phyloP scores from a whole-genome alignment of 1,284 basidiomycete genomes.

The Pseudozyma thailandica region DNA sequence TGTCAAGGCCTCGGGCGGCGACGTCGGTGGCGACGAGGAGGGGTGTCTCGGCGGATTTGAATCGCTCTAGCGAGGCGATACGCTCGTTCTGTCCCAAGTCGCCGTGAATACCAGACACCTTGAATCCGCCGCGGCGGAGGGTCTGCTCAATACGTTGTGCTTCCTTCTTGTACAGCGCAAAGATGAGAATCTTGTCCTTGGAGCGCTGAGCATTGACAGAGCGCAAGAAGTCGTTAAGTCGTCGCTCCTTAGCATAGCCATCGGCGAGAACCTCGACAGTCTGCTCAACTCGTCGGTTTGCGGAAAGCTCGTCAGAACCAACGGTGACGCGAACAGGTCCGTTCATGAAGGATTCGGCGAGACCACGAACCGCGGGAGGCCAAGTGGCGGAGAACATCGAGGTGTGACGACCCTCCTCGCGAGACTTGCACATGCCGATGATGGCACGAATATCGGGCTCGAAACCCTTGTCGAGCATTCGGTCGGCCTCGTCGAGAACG shows the following conservation, averaged over 20 bases:
- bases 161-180: slow-evolving; percentile 91
- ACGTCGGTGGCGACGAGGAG: slow-evolving; percentile 97
- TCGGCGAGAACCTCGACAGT: slow-evolving; percentile 90
- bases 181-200: slow-evolving; percentile 83
- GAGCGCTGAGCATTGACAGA: slow-evolving; percentile 68
- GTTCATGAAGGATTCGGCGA: slow-evolving; percentile 90
- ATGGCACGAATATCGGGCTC: slow-evolving; percentile 97
- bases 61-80: slow-evolving; percentile 85
- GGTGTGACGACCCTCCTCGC: slow-evolving; percentile 67
- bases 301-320: slow-evolving; percentile 92
- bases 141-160: slow-evolving; percentile 87
- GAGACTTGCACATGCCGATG: slow-evolving; percentile 78
- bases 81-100: slow-evolving; percentile 89
- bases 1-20: slow-evolving; percentile 94
- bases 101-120: slow-evolving; percentile 89
- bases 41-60: slow-evolving; percentile 85
- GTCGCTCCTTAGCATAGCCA: slow-evolving; percentile 83
- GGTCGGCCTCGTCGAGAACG: slow-evolving; percentile 95
- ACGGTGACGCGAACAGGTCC: slow-evolving; percentile 91
- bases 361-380: slow-evolving; percentile 92
- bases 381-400: slow-evolving; percentile 89
- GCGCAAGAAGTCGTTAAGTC: slow-evolving; percentile 63
- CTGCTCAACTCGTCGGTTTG: slow-evolving; percentile 86
- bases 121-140: slow-evolving; percentile 81
- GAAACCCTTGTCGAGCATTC: slow-evolving; percentile 98